Base-by-base conservation (phyloP, 805 yeast genomes). In the Millerozyma acaciae region DNA sequence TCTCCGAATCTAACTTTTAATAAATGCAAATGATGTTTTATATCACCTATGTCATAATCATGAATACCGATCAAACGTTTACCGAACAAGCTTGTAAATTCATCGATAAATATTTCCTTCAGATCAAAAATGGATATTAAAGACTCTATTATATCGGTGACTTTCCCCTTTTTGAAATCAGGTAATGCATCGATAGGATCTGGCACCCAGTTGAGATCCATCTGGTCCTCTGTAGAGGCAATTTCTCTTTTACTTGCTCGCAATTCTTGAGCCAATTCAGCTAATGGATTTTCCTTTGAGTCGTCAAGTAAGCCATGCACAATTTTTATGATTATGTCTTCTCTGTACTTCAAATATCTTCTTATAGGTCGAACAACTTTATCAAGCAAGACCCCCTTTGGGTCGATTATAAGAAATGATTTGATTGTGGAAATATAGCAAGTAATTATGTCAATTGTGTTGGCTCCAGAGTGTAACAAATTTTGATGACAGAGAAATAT, bases 151-250 rank as follows among this genome's bases (percentile, higher is more conserved):
- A 80, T 72, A 48, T 85, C 95, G 26, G 75, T 72, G 15, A 73
- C 76, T 28, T 70, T 68, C 8, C 69, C 71, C 39, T 76, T 75
- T 28, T 75, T 71, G 60, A 84, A 87, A 53, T 86, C 95, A 0
- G 89, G 85, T n/a, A 88, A 71, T 0, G 96, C 94, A 59, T 87
- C 96, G 10, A 84, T 71, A 0, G 96, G 96, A 45, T 85, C 95
- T 0, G 96, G 96, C 6, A 55, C 54, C 96, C 96, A 86, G 29
- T 72, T 62, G 2, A 77, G 48, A 42, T 73, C 78, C 8, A 62
- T 44, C 30, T 64, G 50, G 24, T 70, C 76, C 26, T 73, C 76
- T 5, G 48, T 40, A 13, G 29, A 28, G 4, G 30, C 23, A 4
- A 9, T 31, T 7, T 32, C 28, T 17, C 37, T 41, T 10, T 34